Evolutionary conservation across 192 early-diverging fungal species (phyloP).

Genomic region (Gonapodya sp.): DNA sequence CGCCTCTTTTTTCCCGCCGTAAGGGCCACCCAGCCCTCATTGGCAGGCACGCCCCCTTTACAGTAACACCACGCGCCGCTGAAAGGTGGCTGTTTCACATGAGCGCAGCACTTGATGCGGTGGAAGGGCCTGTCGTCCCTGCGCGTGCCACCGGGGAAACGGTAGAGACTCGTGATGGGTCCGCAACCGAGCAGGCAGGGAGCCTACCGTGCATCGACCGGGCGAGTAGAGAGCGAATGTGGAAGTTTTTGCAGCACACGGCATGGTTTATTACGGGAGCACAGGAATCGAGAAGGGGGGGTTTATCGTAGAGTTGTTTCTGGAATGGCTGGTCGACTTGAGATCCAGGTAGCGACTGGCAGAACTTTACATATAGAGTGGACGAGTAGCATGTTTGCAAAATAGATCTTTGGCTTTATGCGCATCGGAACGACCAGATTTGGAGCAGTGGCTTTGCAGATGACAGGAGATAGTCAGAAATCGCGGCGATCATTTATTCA

Average conservation of each 20-base stretch:
- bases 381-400: too few relatives aligned
- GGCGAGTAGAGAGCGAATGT: background rate
- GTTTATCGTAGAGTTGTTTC: too few relatives aligned
- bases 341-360: too few relatives aligned
- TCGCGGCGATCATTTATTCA: too few relatives aligned
- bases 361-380: too few relatives aligned
- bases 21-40: slow-evolving; percentile 10
- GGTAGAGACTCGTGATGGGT: background rate
- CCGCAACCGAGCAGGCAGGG: background rate
- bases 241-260: slow-evolving; percentile 1
- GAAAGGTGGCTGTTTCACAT: slow-evolving; percentile 5
- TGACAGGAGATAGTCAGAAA: too few relatives aligned
- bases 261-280: slow-evolving; percentile 2
- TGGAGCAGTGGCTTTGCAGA: too few relatives aligned
- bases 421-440: too few relatives aligned
- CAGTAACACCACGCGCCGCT: background rate
- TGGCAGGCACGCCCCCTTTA: background rate
- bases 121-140: background rate
- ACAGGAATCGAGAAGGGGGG: background rate
- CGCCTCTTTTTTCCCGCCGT: background rate
- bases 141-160: background rate
- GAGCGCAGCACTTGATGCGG: slow-evolving; percentile 1
- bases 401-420: too few relatives aligned
- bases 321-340: too few relatives aligned
- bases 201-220: background rate